Base-by-base conservation (phyloP, 2,329 filamentous ascomycete species). In the Stachybotrys chartarum region DNA sequence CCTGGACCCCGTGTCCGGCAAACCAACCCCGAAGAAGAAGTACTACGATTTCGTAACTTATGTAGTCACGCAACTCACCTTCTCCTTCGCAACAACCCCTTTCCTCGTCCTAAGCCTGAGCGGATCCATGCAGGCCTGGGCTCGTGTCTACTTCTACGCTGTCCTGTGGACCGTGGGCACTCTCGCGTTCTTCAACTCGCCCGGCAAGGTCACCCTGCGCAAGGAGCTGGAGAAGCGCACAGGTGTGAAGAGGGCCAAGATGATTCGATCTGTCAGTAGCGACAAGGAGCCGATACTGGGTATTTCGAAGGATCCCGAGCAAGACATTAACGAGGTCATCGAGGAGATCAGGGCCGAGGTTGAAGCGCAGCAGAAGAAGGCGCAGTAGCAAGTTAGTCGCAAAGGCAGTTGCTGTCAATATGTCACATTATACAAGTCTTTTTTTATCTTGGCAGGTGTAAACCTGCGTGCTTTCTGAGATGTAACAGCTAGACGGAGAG, bases 141-240 rank as follows among this genome's bases (percentile, higher is more conserved):
- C 83, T 0, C 84, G 89, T 47, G 88, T 97, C 42, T 94, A 96
- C 74, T 97, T 91, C 75, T 99, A 95, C 72, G 85, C 83, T 35
- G 77, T 94, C 54, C 67, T 92, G 58, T 86, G 85, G 61, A 88
- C 88, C 1, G 72, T 77, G 10, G 68, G 74, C 0, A 83, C 85
- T 17, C 82, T 92, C 55, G 82, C 77, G 7, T 87, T 96, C 74
- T 96, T 97, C 66, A 81, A 85, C 46, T 90, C 88, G 1, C 90
- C 91, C 0, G 88, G 83, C 2, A 95, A 92, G 69, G 71, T 74
- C 5, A 64, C 70, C 17, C 74, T 91, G 0, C 75, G 77, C 57
- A 77, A 79, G 63, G 72, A 74, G 56, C 72, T 90, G 7, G 86
- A 89, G 61, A 72, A 78, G 57, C 80, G 86, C 31, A 74, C 77